phyloP scores from a whole-genome alignment of 495 filamentous ascomycete genomes.

The Hyaloscypha finlandica region DNA sequence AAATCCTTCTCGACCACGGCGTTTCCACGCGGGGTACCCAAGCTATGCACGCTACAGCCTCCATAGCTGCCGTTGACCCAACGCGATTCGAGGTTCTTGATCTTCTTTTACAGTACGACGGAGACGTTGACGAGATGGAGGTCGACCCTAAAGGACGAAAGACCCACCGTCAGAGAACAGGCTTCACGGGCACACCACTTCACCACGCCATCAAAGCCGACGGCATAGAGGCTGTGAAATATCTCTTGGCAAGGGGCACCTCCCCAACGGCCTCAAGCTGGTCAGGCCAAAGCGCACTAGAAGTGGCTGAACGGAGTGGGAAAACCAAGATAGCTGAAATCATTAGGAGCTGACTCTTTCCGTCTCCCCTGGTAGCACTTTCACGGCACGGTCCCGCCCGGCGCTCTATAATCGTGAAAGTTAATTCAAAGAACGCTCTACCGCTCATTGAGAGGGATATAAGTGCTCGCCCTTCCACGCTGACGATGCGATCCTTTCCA shows the following conservation, averaged over 20 bases:
- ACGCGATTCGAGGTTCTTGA: conserved; percentile 8
- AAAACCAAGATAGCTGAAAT: background rate
- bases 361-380: background rate
- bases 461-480: conserved; percentile 4
- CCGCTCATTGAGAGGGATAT: conserved; percentile 5
- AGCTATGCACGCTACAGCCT: conserved; percentile 4
- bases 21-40: conserved; percentile 1
- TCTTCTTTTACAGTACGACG: background rate
- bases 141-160: conserved; percentile 6
- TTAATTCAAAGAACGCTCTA: background rate
- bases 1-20: conserved; percentile 9
- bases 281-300: conserved; percentile 1
- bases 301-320: background rate
- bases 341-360: conserved; percentile 8
- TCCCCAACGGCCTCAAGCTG: background rate
- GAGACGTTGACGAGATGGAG: conserved; percentile 7
- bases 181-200: conserved; percentile 1
- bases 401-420: background rate
- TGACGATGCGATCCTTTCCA: background rate
- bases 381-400: background rate
- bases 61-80: background rate
- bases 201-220: background rate
- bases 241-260: conserved; percentile 1
- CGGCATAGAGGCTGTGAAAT: background rate
- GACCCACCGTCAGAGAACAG: background rate